phyloP scores from a whole-genome alignment of 1,284 basidiomycete species.

The Leccinum glutinopallens region DNA sequence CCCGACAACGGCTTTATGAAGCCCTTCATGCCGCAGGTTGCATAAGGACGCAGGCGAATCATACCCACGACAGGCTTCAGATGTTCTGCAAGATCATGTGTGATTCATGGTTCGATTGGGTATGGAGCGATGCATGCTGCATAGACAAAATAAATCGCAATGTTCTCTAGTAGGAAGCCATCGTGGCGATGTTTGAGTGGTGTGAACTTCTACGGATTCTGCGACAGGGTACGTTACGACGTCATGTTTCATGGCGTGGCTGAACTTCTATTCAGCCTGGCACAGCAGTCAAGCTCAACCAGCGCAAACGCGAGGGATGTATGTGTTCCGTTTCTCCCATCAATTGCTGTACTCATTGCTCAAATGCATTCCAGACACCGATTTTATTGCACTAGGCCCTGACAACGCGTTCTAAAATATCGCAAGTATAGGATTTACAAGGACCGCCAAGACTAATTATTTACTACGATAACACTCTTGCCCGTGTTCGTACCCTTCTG shows the following conservation, averaged over 20 bases:
- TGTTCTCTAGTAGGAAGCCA: background rate
- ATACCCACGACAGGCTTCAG: conserved; percentile 10
- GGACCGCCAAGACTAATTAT: conserved; percentile 1
- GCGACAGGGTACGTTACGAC: background rate
- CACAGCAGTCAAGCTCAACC: background rate
- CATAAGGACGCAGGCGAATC: no score
- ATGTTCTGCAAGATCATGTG: background rate
- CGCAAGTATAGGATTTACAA: background rate
- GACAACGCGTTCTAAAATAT: background rate
- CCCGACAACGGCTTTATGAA: no score
- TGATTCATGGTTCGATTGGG: background rate
- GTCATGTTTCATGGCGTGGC: background rate
- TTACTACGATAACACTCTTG: conserved; percentile 23
- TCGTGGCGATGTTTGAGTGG: background rate
- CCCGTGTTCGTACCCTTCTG: conserved; percentile 26
- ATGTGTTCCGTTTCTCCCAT: background rate
- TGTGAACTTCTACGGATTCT: background rate
- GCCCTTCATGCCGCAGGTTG: no score
- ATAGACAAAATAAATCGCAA: background rate
- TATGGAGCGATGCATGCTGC: background rate
- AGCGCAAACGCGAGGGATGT: background rate
- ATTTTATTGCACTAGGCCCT: background rate
- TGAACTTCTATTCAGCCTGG: background rate
- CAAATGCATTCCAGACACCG: background rate
- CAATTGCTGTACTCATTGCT: background rate